These are phyloP conservation scores for Penicillium sp. DNA, from an alignment of 2,329 filamentous ascomycete genomes.

Conservation along the genomic window DNA sequence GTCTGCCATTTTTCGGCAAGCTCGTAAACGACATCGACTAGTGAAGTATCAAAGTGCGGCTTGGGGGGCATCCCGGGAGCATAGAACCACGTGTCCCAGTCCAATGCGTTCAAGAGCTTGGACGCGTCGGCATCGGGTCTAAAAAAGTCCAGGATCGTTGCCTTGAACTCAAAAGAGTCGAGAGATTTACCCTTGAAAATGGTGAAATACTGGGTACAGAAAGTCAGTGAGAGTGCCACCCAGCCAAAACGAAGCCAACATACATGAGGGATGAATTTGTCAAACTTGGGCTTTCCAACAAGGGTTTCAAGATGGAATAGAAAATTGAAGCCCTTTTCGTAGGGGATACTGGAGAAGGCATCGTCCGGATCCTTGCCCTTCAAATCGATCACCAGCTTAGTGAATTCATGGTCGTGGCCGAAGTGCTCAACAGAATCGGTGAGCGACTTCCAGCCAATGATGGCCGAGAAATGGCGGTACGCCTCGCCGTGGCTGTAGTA, in stretches of 20 bases:
- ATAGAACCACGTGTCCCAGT: slow-evolving; percentile 91
- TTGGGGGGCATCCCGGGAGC: slow-evolving; percentile 84
- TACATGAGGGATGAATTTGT: slow-evolving; percentile 85
- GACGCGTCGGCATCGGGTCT: slow-evolving; percentile 59
- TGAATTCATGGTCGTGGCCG: slow-evolving; percentile 85
- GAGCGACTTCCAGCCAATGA: slow-evolving; percentile 91
- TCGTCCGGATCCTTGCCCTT: slow-evolving; percentile 93
- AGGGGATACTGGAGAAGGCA: slow-evolving; percentile 86
- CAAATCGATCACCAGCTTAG: slow-evolving; percentile 81
- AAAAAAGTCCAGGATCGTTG: slow-evolving; percentile 84
- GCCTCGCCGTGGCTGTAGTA: slow-evolving; percentile 69
- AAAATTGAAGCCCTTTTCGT: slow-evolving; percentile 96
- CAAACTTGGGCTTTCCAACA: slow-evolving; percentile 80
- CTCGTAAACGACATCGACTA: slow-evolving; percentile 80
- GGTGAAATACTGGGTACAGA: slow-evolving; percentile 68
- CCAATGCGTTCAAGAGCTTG: slow-evolving; percentile 65
- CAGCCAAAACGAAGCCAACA: slow-evolving; percentile 7
- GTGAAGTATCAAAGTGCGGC: slow-evolving; percentile 82
- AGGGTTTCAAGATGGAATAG: slow-evolving; percentile 86
- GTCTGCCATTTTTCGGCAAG: slow-evolving; percentile 79
- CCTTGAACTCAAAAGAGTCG: slow-evolving; percentile 91
- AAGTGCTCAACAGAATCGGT: slow-evolving; percentile 75
- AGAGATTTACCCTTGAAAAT: slow-evolving; percentile 82
- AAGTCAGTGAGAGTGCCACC: slow-evolving; percentile 4
- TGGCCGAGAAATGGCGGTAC: slow-evolving; percentile 88